Evolutionary conservation across 1,284 basidiomycete species (phyloP).

Genomic region (Ustilago lituana): DNA sequence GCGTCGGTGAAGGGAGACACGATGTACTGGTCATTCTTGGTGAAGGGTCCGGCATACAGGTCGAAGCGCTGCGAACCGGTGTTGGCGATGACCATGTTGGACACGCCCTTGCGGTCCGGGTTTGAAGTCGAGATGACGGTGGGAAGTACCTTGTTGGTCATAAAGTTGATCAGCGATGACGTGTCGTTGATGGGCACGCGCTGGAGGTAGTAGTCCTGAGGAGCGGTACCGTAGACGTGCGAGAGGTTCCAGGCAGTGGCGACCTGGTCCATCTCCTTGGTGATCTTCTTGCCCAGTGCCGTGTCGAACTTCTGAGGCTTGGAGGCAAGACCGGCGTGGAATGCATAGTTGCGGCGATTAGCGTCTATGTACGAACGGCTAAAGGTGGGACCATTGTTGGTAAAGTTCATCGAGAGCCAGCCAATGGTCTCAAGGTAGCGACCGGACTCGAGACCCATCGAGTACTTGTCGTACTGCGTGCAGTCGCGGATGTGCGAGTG

Average conservation of each 20-base stretch:
- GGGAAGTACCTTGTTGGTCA: conserved; percentile 59
- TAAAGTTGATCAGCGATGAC: conserved; percentile 57
- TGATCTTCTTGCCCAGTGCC: conserved; percentile 44
- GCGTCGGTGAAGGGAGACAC: conserved; percentile 61
- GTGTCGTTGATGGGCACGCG: conserved; percentile 46
- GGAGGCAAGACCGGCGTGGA: conserved; percentile 46
- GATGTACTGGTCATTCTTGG: conserved; percentile 64
- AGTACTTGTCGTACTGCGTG: conserved; percentile 47
- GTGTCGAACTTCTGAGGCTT: conserved; percentile 51
- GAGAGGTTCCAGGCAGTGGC: conserved; percentile 59
- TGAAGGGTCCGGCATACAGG: conserved; percentile 56
- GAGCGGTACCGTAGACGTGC: conserved; percentile 53
- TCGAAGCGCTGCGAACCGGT: conserved; percentile 62
- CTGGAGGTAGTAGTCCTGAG: conserved; percentile 64
- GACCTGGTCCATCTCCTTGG: conserved; percentile 50
- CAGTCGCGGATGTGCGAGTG: conserved; percentile 65
- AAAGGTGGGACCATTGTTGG: conserved; percentile 61
- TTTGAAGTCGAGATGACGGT: conserved; percentile 60
- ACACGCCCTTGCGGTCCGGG: conserved; percentile 36
- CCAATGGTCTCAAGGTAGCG: conserved; percentile 59
- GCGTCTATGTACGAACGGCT: conserved; percentile 70
- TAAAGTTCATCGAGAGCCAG: conserved; percentile 46
- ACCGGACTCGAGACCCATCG: conserved; percentile 60
- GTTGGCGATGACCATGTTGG: conserved; percentile 61
- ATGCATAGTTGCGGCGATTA: conserved; percentile 68